These are phyloP conservation scores for Pseudocercospora musae DNA, from an alignment of 2,329 filamentous ascomycete species.

Conservation along the genomic window DNA sequence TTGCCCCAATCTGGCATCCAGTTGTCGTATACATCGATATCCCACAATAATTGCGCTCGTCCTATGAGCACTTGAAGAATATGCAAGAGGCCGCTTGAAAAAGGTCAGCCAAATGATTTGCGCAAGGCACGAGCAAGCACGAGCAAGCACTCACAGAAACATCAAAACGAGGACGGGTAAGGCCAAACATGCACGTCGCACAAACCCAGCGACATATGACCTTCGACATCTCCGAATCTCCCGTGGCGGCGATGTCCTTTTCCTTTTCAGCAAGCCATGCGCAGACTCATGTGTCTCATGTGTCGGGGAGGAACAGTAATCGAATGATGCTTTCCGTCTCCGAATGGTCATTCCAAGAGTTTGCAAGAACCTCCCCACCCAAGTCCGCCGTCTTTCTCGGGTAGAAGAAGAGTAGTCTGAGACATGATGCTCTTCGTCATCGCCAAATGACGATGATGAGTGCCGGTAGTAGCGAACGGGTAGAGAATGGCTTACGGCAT, in stretches of 20 bases:
- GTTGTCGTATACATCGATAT: constrained; percentile 30
- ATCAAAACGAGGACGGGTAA: constrained; percentile 16
- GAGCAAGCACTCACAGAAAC: constrained; percentile 18
- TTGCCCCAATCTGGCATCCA: constrained; percentile 44
- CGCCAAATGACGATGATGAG: constrained; percentile 7
- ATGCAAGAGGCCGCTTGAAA: constrained; percentile 42
- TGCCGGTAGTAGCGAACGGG: constrained; percentile 12
- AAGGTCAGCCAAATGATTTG: constrained; percentile 5
- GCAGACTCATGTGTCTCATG: constrained; percentile 5
- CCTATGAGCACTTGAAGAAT: constrained; percentile 40
- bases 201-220: constrained; percentile 9
- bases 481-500: background rate
- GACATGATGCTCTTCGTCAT: constrained; percentile 7
- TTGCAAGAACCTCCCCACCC: constrained; percentile 4
- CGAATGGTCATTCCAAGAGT: constrained; percentile 8
- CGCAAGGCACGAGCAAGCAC: background rate
- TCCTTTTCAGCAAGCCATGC: constrained; percentile 11
- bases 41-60: constrained; percentile 38
- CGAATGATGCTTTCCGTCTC: constrained; percentile 2
- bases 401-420: constrained; percentile 6
- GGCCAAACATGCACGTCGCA: constrained; percentile 11
- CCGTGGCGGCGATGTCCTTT: constrained; percentile 7
- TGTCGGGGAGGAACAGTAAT: constrained; percentile 10
- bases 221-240: constrained; percentile 15
- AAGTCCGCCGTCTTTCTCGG: background rate